phyloP scores from a whole-genome alignment of 129 eudicot genomes.

The Chrysanthemum lavandulifolium region DNA sequence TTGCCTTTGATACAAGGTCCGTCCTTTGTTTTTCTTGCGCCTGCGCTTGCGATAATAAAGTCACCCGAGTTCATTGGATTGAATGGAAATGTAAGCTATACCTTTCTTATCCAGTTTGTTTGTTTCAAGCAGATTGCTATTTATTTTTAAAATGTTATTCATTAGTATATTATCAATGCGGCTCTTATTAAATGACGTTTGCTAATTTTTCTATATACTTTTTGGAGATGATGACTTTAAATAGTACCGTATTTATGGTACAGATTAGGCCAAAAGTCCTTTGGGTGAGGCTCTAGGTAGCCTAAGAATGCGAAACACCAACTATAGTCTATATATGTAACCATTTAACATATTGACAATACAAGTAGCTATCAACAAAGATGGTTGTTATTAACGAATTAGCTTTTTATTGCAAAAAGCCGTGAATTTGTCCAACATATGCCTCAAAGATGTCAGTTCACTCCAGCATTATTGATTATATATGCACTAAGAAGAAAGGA shows the following conservation, averaged over 20 bases:
- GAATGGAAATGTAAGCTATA: slow-evolving; percentile 71
- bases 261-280: slow-evolving; percentile 9
- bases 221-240: neutral
- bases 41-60: slow-evolving; percentile 88
- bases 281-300: slow-evolving; percentile 23
- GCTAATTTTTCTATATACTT: neutral
- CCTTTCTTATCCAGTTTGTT: neutral
- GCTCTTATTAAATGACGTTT: neutral
- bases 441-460: slow-evolving; percentile 18
- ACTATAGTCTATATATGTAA: neutral
- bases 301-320: neutral
- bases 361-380: neutral
- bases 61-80: slow-evolving; percentile 83
- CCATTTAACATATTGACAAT: too few species aligned
- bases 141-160: neutral
- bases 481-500: slow-evolving; percentile 8
- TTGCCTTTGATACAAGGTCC: slow-evolving; percentile 95
- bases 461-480: neutral
- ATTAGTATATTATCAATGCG: neutral
- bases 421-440: slow-evolving; percentile 1
- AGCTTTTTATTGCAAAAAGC: slow-evolving; percentile 2
- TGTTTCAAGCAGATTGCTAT: slow-evolving; percentile 1
- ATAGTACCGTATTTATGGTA: neutral
- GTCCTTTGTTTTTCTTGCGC: slow-evolving; percentile 94
- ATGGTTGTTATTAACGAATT: neutral